These are phyloP conservation scores for Atkinsonella texensis DNA, from an alignment of 2,329 filamentous ascomycete species.

Conservation along the genomic window DNA sequence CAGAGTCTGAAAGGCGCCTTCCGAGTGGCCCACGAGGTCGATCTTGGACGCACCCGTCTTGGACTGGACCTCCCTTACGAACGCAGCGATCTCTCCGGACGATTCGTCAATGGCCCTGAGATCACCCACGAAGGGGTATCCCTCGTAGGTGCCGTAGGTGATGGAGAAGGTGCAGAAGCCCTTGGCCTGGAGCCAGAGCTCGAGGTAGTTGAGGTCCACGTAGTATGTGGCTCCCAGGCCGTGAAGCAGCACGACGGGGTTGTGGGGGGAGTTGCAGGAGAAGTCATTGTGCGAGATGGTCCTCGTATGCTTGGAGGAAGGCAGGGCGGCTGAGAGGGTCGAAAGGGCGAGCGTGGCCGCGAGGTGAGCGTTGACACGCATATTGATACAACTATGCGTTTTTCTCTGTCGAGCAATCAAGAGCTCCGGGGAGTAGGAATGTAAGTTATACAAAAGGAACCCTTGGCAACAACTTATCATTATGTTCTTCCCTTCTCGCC, in stretches of 20 bases:
- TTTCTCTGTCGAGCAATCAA: too few species aligned
- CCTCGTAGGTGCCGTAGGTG: slow-evolving; percentile 11
- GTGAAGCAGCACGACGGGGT: slow-evolving; percentile 13
- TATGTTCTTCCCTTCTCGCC: not conserved
- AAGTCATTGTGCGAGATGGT: slow-evolving; percentile 7
- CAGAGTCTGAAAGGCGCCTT: slow-evolving; percentile 12
- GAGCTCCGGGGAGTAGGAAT: too few species aligned
- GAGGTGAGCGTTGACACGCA: not conserved
- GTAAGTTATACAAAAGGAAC: not conserved
- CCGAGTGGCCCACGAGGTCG: slow-evolving; percentile 13
- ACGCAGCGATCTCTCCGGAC: slow-evolving; percentile 9
- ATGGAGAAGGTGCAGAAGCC: slow-evolving; percentile 13
- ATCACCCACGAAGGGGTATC: slow-evolving; percentile 11
- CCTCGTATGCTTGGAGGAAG: not conserved
- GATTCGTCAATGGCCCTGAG: slow-evolving; percentile 11
- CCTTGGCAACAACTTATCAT: not conserved
- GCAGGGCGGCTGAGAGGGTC: not conserved
- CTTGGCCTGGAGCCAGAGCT: slow-evolving; percentile 7
- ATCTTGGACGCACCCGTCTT: slow-evolving; percentile 11
- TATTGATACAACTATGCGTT: not conserved
- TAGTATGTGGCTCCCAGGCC: slow-evolving; percentile 10
- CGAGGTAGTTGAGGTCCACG: slow-evolving; percentile 10
- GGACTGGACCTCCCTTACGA: slow-evolving; percentile 8
- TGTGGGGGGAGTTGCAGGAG: slow-evolving; percentile 9
- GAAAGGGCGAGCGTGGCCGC: not conserved